These are phyloP conservation scores for Boletellus dicymbophilus DNA, from an alignment of 1,284 basidiomycete species.

Conservation along the genomic window DNA sequence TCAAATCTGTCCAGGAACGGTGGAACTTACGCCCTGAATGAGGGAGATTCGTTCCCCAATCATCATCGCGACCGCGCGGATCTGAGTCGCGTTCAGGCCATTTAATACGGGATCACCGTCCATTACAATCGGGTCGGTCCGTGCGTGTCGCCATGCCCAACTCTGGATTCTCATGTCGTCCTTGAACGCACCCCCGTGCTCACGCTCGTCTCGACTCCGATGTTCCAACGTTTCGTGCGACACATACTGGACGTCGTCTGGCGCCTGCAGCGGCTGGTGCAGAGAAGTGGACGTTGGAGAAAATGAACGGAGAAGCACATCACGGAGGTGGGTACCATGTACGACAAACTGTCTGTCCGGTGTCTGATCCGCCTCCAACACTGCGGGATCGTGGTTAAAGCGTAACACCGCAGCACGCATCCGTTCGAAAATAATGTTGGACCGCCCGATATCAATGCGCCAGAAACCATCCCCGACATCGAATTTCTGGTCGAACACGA, in stretches of 20 bases:
- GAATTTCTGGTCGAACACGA: slow-evolving; percentile 59
- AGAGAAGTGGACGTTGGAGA: slow-evolving; percentile 30
- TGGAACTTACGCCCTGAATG: slow-evolving; percentile 80
- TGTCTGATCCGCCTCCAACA: slow-evolving; percentile 37
- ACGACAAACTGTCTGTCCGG: slow-evolving; percentile 51
- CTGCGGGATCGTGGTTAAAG: slow-evolving; percentile 58
- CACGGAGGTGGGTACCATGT: slow-evolving; percentile 69
- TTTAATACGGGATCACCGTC: slow-evolving; percentile 80
- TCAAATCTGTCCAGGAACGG: background rate
- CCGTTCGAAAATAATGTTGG: slow-evolving; percentile 66
- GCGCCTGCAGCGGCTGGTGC: slow-evolving; percentile 33
- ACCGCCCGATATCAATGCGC: slow-evolving; percentile 76
- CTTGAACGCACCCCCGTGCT: slow-evolving; percentile 55
- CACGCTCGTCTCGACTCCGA: slow-evolving; percentile 23
- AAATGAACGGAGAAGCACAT: slow-evolving; percentile 63
- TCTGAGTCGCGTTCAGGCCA: slow-evolving; percentile 78
- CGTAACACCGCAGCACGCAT: slow-evolving; percentile 69
- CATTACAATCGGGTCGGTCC: slow-evolving; percentile 61
- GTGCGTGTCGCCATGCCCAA: slow-evolving; percentile 72
- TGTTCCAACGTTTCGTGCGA: slow-evolving; percentile 38
- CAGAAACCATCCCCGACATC: slow-evolving; percentile 52
- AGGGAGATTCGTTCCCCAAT: slow-evolving; percentile 77
- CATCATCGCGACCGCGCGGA: slow-evolving; percentile 86
- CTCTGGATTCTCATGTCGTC: slow-evolving; percentile 72
- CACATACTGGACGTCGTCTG: slow-evolving; percentile 39